These are phyloP conservation scores for Metarhizium robertsii DNA, from an alignment of 2,329 filamentous ascomycete genomes.

Conservation along the genomic window DNA sequence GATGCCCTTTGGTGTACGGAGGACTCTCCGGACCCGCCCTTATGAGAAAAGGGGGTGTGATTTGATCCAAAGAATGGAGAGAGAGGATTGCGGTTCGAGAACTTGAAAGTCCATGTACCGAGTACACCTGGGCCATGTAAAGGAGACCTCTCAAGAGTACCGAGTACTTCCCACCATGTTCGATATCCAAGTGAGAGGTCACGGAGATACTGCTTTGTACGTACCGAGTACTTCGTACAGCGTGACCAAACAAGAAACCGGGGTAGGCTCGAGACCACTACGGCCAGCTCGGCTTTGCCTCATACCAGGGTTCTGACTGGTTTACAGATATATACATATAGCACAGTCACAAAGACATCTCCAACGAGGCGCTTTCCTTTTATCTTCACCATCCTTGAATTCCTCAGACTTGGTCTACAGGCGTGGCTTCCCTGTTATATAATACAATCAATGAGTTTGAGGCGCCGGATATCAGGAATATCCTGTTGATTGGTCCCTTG, in stretches of 20 bases:
- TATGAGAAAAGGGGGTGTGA: background rate
- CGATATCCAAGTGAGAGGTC: background rate
- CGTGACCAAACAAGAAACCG: background rate
- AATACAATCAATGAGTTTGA: background rate
- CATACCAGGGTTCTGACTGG: background rate
- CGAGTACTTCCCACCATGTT: background rate
- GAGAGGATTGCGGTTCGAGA: background rate
- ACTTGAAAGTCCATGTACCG: background rate
- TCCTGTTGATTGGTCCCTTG: background rate
- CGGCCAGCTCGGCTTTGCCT: background rate
- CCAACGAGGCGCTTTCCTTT: background rate
- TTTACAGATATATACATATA: slow-evolving; percentile 3
- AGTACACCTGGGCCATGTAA: background rate
- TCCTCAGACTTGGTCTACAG: background rate
- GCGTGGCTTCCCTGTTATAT: background rate
- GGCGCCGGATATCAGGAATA: background rate
- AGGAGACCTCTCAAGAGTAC: background rate
- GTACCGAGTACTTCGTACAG: background rate
- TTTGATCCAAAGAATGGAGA: background rate
- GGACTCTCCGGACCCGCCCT: background rate
- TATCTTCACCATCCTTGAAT: background rate
- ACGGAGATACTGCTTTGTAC: background rate
- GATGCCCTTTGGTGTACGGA: no score
- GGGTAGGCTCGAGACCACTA: background rate
- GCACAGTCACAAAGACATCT: background rate